These are phyloP conservation scores for Codiaeum variegatum DNA, from an alignment of 441 rosid species.

Conservation along the genomic window DNA sequence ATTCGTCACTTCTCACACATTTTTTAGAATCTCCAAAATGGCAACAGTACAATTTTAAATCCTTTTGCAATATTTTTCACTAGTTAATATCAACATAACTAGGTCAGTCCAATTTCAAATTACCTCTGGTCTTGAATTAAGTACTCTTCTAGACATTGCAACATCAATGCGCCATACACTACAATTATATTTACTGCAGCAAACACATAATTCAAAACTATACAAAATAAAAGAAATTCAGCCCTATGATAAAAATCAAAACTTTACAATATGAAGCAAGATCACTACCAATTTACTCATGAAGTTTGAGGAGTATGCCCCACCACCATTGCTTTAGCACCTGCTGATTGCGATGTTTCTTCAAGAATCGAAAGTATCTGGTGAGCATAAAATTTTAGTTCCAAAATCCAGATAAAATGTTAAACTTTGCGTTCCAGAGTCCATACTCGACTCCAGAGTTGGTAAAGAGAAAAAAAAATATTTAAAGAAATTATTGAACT, in stretches of 20 bases:
- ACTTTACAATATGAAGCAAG: not conserved
- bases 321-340: conserved; percentile 88
- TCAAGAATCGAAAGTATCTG: conserved; percentile 60
- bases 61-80: not conserved
- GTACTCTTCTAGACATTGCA: conserved; percentile 96
- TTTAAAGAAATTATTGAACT: not conserved
- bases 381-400: conserved; percentile 13
- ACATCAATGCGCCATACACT: conserved; percentile 89
- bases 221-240: not conserved
- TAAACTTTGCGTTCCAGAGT: not conserved
- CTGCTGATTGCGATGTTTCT: conserved; percentile 61
- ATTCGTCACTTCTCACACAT: not conserved
- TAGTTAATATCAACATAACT: not conserved
- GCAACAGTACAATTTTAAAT: not conserved
- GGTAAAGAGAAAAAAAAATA: not conserved
- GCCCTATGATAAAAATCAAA: not conserved
- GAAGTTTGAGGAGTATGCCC: conserved; percentile 90
- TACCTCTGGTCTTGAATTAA: conserved; percentile 94
- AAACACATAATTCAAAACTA: conserved; percentile 11
- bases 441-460: not conserved
- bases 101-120: not conserved
- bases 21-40: not conserved
- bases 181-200: conserved; percentile 65
- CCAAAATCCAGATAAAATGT: not conserved
- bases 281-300: conserved; percentile 71